A percentile compares a stretch with the other conserved stretches of the same genome.
phyloP scores from a whole-genome alignment of 805 yeast species.

The Starmerella floris region DNA sequence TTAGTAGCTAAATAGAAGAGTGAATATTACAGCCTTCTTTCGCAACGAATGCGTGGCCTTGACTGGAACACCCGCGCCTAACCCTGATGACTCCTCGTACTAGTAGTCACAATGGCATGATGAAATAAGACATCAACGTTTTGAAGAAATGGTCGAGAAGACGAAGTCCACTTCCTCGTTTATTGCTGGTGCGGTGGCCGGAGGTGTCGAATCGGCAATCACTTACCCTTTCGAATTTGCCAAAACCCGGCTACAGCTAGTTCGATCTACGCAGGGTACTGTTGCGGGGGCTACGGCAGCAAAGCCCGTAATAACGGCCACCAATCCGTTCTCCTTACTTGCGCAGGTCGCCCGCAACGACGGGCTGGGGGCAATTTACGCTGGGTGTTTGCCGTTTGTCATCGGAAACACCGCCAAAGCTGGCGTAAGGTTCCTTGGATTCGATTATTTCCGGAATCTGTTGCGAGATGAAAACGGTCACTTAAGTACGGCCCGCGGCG shows the following conservation, averaged over 20 bases:
- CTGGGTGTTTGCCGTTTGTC: conserved; percentile 94
- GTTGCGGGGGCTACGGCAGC: conserved; percentile 27
- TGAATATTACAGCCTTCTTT: too few species aligned
- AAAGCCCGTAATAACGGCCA: not conserved
- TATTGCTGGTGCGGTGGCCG: conserved; percentile 36
- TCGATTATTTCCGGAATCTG: conserved; percentile 68
- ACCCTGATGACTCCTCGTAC: too few species aligned
- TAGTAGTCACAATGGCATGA: too few species aligned
- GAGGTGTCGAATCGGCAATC: conserved; percentile 58
- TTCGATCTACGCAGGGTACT: conserved; percentile 26
- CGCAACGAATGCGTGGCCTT: too few species aligned
- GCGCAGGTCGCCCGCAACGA: conserved; percentile 61
- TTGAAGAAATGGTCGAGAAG: conserved; percentile 14
- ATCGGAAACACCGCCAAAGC: conserved; percentile 95
- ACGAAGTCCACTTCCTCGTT: conserved; percentile 28
- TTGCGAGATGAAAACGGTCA: conserved; percentile 76
- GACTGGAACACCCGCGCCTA: too few species aligned
- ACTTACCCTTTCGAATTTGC: conserved; percentile 97
- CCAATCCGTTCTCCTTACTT: conserved; percentile 70
- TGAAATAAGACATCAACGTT: too few species aligned
- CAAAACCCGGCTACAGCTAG: conserved; percentile 79
- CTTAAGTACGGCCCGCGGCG: conserved; percentile 80
- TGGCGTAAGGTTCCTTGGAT: conserved; percentile 85
- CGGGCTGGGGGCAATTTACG: conserved; percentile 68
- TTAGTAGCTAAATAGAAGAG: too few species aligned